Evolutionary conservation across 129 eudicot species (phyloP).

Genomic region (Saposhnikovia divaricata): DNA sequence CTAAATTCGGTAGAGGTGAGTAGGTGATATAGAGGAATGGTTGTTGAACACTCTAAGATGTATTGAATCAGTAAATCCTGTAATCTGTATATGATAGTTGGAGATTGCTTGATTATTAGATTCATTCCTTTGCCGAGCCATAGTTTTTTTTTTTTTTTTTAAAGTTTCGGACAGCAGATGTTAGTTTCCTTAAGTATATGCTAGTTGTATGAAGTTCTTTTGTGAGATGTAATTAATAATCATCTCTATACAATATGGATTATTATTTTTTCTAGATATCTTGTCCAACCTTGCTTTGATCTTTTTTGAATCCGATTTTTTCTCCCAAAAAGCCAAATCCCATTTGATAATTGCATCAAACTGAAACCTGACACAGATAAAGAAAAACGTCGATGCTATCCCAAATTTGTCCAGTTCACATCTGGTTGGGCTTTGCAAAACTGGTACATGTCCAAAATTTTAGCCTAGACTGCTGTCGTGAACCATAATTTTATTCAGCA

Average conservation of each 20-base stretch:
- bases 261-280: too few species aligned
- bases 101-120: background rate
- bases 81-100: too few species aligned
- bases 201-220: background rate
- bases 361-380: background rate
- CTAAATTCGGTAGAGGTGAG: background rate
- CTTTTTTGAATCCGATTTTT: background rate
- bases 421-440: background rate
- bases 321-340: too few species aligned
- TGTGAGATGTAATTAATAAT: background rate
- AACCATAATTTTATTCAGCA: background rate
- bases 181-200: background rate
- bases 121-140: background rate
- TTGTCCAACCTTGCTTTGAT: background rate
- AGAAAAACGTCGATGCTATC: background rate
- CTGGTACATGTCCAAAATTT: background rate
- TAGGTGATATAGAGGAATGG: background rate
- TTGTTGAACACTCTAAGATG: background rate
- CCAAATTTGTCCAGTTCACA: background rate
- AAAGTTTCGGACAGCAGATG: background rate
- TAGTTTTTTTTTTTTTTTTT: background rate
- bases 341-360: background rate
- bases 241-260: background rate
- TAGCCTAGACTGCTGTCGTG: background rate
- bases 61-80: background rate